These are phyloP conservation scores for Panellus pusillus DNA, from an alignment of 768 basidiomycete species.

Conservation along the genomic window DNA sequence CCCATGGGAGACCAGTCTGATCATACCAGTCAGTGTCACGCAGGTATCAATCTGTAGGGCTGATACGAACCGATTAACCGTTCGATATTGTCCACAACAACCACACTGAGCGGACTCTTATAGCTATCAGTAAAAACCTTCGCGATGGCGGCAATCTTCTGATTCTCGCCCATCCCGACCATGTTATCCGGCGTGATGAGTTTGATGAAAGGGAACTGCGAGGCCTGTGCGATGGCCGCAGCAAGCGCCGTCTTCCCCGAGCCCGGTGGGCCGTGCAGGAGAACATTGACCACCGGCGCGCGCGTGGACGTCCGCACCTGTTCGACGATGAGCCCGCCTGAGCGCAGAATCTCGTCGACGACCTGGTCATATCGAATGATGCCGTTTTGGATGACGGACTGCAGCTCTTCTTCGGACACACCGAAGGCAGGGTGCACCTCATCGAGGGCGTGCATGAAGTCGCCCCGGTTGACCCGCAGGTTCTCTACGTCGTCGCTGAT, in stretches of 20 bases:
- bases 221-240: slow-evolving; percentile 89
- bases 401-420: slow-evolving; percentile 94
- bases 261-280: slow-evolving; percentile 87
- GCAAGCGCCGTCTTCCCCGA: slow-evolving; percentile 95
- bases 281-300: slow-evolving; percentile 88
- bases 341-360: slow-evolving; percentile 81
- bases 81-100: slow-evolving; percentile 95
- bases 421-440: slow-evolving; percentile 97
- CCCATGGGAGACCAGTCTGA: slow-evolving; percentile 94
- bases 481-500: slow-evolving; percentile 96
- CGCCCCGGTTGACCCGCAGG: slow-evolving; percentile 78
- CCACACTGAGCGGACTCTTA: slow-evolving; percentile 94
- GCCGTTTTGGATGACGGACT: slow-evolving; percentile 92
- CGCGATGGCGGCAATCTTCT: slow-evolving; percentile 88
- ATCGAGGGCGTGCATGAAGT: slow-evolving; percentile 88
- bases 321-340: slow-evolving; percentile 87
- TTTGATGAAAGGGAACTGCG: slow-evolving; percentile 98
- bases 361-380: slow-evolving; percentile 83
- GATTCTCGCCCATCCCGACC: slow-evolving; percentile 92
- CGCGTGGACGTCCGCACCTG: slow-evolving; percentile 89
- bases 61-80: slow-evolving; percentile 77
- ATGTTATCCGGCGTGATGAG: slow-evolving; percentile 93
- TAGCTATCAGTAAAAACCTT: slow-evolving; percentile 95
- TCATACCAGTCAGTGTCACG: neutral
- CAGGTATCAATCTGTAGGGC: slow-evolving; percentile 25